Evolutionary conservation across 78 protist species (phyloP).

Genomic region (Pigoraptor vietnamica): DNA sequence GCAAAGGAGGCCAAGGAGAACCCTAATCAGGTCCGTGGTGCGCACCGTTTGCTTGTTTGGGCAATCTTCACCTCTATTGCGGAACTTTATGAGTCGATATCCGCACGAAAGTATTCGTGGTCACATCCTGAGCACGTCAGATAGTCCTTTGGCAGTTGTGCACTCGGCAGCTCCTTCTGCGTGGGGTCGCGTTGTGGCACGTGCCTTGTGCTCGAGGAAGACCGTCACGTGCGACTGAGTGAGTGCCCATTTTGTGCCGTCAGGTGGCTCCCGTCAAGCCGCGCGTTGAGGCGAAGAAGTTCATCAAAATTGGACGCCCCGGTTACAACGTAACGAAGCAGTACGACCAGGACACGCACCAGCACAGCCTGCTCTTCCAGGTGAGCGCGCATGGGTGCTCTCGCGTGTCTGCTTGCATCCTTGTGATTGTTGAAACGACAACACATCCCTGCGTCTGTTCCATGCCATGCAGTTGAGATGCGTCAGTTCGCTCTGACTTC

Average conservation of each 20-base stretch:
- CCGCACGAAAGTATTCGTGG: no score
- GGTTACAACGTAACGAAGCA: slow-evolving; percentile 24
- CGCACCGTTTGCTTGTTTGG: not conserved
- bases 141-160: no score
- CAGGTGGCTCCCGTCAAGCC: not conserved
- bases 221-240: not conserved
- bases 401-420: no score
- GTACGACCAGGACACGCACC: not conserved
- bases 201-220: not conserved
- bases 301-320: slow-evolving; percentile 90
- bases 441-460: no score
- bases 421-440: no score
- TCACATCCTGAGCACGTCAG: no score
- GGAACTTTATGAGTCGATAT: no score
- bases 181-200: not conserved
- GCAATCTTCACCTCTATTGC: no score
- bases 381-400: not conserved
- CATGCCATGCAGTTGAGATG: no score
- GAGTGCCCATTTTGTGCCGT: not conserved
- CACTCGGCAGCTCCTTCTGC: not conserved
- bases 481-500: no score
- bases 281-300: slow-evolving; percentile 27
- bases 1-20: slow-evolving; percentile 4
- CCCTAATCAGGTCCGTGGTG: not conserved
- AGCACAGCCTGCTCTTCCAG: slow-evolving; percentile 12